Conservation (phyloP, 192 early-diverging fungal species). For the Kickxella alabastrina region DNA sequence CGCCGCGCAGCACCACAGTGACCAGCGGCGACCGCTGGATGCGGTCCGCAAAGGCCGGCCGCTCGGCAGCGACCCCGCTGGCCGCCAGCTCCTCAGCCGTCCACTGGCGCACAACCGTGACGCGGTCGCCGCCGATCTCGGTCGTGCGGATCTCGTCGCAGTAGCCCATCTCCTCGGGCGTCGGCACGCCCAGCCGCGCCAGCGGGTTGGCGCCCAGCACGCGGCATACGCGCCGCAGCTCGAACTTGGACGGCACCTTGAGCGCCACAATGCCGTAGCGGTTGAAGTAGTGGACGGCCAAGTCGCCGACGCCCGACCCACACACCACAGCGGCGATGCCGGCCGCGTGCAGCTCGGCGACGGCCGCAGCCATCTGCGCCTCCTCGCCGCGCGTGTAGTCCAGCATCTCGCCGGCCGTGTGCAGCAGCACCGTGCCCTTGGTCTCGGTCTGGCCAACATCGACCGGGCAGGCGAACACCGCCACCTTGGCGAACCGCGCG, state of each 20-base stretch:
- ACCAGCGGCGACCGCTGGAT: conserved; percentile 68
- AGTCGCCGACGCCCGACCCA: conserved; percentile 84
- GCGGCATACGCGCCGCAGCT: conserved; percentile 89
- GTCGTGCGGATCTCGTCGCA: conserved; percentile 95
- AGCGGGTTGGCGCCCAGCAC: conserved; percentile 89
- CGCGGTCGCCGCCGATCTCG: conserved; percentile 96
- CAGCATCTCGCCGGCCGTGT: conserved; percentile 94
- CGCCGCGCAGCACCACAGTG: conserved; percentile 95
- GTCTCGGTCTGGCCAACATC: conserved; percentile 95
- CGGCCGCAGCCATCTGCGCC: conserved; percentile 75
- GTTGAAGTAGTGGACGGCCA: conserved; percentile 94
- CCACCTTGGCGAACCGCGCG: conserved; percentile 85
- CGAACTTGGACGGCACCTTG: conserved; percentile 93
- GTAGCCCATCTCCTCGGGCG: conserved; percentile 95
- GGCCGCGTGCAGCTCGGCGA: conserved; percentile 86
- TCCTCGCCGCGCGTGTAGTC: conserved; percentile 96
- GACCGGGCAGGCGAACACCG: conserved; percentile 89
- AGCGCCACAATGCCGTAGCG: conserved; percentile 85
- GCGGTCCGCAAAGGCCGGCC: conserved; percentile 66
- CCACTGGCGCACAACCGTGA: conserved; percentile 94
- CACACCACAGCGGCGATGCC: conserved; percentile 91
- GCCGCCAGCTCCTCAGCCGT: conserved; percentile 12
- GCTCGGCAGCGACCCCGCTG: conserved; percentile 1
- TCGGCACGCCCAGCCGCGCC: conserved; percentile 88
- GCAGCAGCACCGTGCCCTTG: conserved; percentile 97